Conservation (phyloP, 495 filamentous ascomycete species). For the Talaromyces stipitatus region DNA sequence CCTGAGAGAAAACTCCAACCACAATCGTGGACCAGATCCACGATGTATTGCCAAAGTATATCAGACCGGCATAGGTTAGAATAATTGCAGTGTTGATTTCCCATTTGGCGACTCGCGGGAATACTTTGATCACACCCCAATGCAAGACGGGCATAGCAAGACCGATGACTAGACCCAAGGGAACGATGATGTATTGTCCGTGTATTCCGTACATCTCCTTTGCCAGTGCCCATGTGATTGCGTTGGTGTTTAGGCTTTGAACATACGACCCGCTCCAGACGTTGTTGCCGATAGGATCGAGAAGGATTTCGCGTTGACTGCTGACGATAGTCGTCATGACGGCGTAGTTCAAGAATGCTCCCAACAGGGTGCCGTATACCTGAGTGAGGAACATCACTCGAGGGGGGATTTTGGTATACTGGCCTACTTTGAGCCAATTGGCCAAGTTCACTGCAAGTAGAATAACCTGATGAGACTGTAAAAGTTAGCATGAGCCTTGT, state of each 20-base stretch:
- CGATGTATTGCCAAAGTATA: slow-evolving; percentile 29
- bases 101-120: neutral
- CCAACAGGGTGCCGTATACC: slow-evolving; percentile 36
- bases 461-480: neutral
- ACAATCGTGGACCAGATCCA: slow-evolving; percentile 21
- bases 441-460: slow-evolving; percentile 13
- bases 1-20: slow-evolving; percentile 35
- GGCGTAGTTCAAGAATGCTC: slow-evolving; percentile 41
- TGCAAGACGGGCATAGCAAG: slow-evolving; percentile 19
- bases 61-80: slow-evolving; percentile 23
- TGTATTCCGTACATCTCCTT: slow-evolving; percentile 23
- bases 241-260: slow-evolving; percentile 21
- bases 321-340: slow-evolving; percentile 31
- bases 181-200: slow-evolving; percentile 26
- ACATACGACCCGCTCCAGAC: slow-evolving; percentile 31
- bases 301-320: slow-evolving; percentile 24
- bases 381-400: slow-evolving; percentile 37
- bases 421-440: slow-evolving; percentile 25
- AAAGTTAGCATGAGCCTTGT: neutral
- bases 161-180: slow-evolving; percentile 23
- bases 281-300: slow-evolving; percentile 27
- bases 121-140: neutral
- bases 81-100: slow-evolving; percentile 25
- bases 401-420: slow-evolving; percentile 29
- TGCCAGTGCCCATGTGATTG: slow-evolving; percentile 30